Conservation (phyloP, 306 rosid genomes). For the Abrus pulchellus region DNA sequence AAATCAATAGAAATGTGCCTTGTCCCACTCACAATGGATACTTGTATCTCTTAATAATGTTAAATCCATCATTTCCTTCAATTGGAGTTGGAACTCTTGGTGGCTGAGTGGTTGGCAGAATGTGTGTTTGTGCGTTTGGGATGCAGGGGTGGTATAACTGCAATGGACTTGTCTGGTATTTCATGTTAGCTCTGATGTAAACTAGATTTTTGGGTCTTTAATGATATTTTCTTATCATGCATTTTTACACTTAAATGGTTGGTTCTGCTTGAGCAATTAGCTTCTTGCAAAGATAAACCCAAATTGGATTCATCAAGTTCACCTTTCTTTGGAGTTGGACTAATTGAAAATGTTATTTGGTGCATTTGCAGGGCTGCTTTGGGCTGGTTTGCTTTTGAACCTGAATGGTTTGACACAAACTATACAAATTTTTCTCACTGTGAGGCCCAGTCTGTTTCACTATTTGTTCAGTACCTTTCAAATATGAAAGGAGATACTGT, state of each 20-base stretch:
- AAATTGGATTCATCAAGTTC: constrained; percentile 25
- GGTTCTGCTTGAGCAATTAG: constrained; percentile 40
- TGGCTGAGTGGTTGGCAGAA: constrained; percentile 17
- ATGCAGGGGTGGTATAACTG: constrained; percentile 24
- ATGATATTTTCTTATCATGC: constrained; percentile 29
- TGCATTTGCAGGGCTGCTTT: constrained; percentile 78
- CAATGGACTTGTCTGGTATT: constrained; percentile 22
- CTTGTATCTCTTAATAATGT: constrained; percentile 4
- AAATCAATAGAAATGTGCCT: constrained; percentile 3
- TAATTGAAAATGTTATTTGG: constrained; percentile 50
- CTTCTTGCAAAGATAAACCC: constrained; percentile 33
- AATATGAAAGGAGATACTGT: constrained; percentile 70
- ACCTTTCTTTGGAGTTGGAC: constrained; percentile 41
- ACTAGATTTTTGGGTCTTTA: constrained; percentile 28
- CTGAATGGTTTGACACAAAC: constrained; percentile 88
- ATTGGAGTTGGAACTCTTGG: constrained; percentile 37
- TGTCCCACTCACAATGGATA: constrained; percentile 16
- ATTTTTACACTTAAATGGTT: constrained; percentile 24
- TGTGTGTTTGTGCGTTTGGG: neutral
- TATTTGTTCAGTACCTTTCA: constrained; percentile 84
- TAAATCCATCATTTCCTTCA: constrained; percentile 22
- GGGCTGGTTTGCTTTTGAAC: constrained; percentile 93
- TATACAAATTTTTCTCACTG: constrained; percentile 82
- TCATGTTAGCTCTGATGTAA: constrained; percentile 11
- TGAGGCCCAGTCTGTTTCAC: constrained; percentile 93